Evolutionary conservation across 169 alveolate genomes (phyloP).

Genomic region (Plasmodium reichenowi): DNA sequence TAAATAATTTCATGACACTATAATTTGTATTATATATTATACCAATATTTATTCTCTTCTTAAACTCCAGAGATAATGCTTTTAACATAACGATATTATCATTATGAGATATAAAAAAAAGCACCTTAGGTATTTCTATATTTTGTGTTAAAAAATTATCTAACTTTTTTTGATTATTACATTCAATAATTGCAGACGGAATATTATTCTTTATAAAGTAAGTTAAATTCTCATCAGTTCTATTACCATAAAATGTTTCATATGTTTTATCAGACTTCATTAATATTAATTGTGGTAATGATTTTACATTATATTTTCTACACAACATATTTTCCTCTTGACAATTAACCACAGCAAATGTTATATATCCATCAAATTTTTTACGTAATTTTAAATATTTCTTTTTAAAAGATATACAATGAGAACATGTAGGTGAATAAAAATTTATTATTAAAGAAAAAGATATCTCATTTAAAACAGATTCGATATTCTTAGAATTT

Average conservation of each 20-base stretch:
- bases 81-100: slow-evolving; percentile 78
- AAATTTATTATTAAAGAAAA: slow-evolving; percentile 81
- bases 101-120: slow-evolving; percentile 79
- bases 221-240: slow-evolving; percentile 62
- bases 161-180: slow-evolving; percentile 30
- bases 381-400: slow-evolving; percentile 78
- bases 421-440: slow-evolving; percentile 86
- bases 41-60: slow-evolving; percentile 77
- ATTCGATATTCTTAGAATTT: slow-evolving; percentile 44
- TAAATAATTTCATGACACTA: slow-evolving; percentile 72
- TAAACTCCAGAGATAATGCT: slow-evolving; percentile 80
- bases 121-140: slow-evolving; percentile 75
- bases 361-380: slow-evolving; percentile 83
- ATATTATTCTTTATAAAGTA: slow-evolving; percentile 65
- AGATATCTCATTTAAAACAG: slow-evolving; percentile 63
- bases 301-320: slow-evolving; percentile 36
- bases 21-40: slow-evolving; percentile 78
- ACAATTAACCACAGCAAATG: slow-evolving; percentile 81
- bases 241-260: slow-evolving; percentile 73
- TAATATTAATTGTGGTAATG: slow-evolving; percentile 82
- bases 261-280: slow-evolving; percentile 49
- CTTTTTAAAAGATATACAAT: slow-evolving; percentile 79
- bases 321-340: slow-evolving; percentile 78
- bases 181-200: slow-evolving; percentile 58
- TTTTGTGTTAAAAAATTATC: slow-evolving; percentile 64